These are phyloP conservation scores for Hibiscus mutabilis DNA, from an alignment of 345 rosid species.

Conservation along the genomic window DNA sequence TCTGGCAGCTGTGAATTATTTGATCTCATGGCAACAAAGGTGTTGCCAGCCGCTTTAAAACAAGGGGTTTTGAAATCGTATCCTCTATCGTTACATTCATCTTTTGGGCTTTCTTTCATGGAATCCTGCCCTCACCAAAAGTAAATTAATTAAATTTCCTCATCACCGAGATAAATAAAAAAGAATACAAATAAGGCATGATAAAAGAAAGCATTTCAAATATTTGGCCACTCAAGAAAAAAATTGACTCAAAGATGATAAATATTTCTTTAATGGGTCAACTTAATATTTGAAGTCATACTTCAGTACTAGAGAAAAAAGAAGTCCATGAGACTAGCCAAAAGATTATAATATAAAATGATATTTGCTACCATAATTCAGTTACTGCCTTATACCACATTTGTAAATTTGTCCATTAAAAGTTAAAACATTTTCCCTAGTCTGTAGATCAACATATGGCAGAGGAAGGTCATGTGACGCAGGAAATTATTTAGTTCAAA, in stretches of 20 bases:
- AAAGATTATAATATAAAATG: background rate
- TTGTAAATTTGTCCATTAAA: background rate
- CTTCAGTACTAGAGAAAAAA: background rate
- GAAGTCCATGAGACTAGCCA: too few species aligned
- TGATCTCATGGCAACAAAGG: constrained; percentile 73
- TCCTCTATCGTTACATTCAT: constrained; percentile 27
- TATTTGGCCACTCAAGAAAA: background rate
- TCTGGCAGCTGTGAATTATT: constrained; percentile 52
- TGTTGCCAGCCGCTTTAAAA: constrained; percentile 50
- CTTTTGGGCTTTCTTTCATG: constrained; percentile 34
- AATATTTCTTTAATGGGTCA: background rate
- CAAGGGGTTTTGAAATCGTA: constrained; percentile 45
- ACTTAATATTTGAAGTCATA: background rate
- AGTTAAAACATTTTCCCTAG: background rate
- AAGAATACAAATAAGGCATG: background rate
- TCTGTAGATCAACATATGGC: background rate
- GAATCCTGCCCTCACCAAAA: constrained; percentile 27
- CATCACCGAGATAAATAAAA: background rate
- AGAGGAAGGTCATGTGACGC: background rate
- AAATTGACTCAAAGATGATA: background rate
- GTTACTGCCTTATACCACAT: background rate
- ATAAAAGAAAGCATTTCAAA: background rate
- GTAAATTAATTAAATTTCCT: background rate
- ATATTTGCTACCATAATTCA: background rate
- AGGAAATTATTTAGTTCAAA: background rate